phyloP scores from a whole-genome alignment of 2,329 filamentous ascomycete species.

The Pestalotiopsis sp. region DNA sequence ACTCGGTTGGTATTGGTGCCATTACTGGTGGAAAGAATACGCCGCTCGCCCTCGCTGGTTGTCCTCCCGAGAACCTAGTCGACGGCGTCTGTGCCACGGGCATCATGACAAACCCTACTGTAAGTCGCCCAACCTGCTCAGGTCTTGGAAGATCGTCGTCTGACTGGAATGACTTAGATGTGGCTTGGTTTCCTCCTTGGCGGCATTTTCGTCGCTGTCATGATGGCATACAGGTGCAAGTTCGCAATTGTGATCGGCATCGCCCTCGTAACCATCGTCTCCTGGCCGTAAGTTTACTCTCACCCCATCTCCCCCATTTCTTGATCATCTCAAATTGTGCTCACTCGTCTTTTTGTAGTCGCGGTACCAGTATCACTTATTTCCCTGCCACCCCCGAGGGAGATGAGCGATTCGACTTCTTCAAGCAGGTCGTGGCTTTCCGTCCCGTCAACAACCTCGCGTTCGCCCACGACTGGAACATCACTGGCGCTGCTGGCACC shows the following conservation, averaged over 20 bases:
- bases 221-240: constrained; percentile 79
- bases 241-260: constrained; percentile 77
- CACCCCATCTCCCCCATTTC: not conserved
- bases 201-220: constrained; percentile 75
- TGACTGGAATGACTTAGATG: constrained; percentile 48
- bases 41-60: constrained; percentile 78
- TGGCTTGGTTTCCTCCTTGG: constrained; percentile 87
- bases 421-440: constrained; percentile 72
- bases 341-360: constrained; percentile 39
- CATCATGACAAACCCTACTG: constrained; percentile 78
- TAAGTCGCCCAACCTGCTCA: constrained; percentile 30
- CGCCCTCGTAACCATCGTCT: constrained; percentile 70
- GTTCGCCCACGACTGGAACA: constrained; percentile 67
- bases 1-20: constrained; percentile 80
- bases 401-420: constrained; percentile 69
- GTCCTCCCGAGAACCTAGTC: constrained; percentile 56
- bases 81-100: constrained; percentile 56
- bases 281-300: constrained; percentile 65
- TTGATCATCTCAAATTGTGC: constrained; percentile 13
- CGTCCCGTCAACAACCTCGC: constrained; percentile 69
- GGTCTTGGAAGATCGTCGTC: not conserved
- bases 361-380: constrained; percentile 71
- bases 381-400: constrained; percentile 70
- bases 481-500: constrained; percentile 53
- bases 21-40: constrained; percentile 73